A percentile compares a stretch with the other conserved stretches of the same genome.
Evolutionary conservation across 768 basidiomycete species (phyloP).

Genomic region (Boletus subparvulus): DNA sequence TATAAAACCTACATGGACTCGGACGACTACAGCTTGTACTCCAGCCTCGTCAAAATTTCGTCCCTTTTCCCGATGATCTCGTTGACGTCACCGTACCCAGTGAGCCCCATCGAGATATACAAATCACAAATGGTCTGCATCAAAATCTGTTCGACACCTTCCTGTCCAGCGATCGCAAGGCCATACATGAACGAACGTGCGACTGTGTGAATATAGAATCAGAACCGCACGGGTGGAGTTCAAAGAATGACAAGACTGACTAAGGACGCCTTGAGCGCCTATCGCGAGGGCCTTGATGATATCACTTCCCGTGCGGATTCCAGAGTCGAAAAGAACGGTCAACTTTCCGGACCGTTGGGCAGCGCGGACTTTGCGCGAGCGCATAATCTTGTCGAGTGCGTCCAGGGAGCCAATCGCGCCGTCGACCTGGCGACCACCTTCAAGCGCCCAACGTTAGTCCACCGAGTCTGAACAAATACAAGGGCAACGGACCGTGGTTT

Average conservation of each 20-base stretch:
- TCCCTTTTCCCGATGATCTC: constrained; percentile 60
- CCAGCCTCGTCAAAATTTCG: constrained; percentile 24
- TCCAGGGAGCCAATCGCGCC: constrained; percentile 75
- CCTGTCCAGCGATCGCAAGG: constrained; percentile 65
- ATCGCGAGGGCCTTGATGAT: constrained; percentile 83
- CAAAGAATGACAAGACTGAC: constrained; percentile 41
- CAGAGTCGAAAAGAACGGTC: constrained; percentile 67
- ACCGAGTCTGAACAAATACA: not conserved
- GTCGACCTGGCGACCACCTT: constrained; percentile 77
- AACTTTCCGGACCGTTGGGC: constrained; percentile 63
- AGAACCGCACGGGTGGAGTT: not conserved
- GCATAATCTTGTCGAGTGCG: constrained; percentile 68
- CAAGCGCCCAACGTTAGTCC: not conserved
- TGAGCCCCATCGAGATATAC: constrained; percentile 60
- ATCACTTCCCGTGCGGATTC: constrained; percentile 81
- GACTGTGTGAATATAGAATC: constrained; percentile 39
- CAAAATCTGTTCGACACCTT: constrained; percentile 74
- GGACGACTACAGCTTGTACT: constrained; percentile 17
- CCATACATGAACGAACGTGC: constrained; percentile 78
- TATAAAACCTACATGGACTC: no score
- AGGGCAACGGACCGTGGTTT: constrained; percentile 34
- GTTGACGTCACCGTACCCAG: constrained; percentile 55
- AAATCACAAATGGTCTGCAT: constrained; percentile 66
- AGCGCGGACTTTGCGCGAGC: constrained; percentile 53
- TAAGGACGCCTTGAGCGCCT: constrained; percentile 78